A percentile compares a stretch with the other conserved stretches of the same genome.
These are phyloP conservation scores for Kregervanrija pseudodelftensis DNA, from an alignment of 805 yeast species.

Conservation along the genomic window DNA sequence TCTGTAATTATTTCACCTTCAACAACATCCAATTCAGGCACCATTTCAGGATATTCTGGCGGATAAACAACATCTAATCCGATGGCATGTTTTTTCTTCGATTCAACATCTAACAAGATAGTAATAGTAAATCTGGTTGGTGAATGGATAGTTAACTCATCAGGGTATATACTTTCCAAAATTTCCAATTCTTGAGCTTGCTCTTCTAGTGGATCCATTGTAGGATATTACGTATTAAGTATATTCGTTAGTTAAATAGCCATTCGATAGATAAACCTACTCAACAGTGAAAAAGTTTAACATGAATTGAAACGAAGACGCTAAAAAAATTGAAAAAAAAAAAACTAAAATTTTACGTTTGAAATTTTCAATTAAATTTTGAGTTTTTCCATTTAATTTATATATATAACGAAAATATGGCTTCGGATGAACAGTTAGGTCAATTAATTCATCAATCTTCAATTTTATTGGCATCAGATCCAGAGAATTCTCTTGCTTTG, in stretches of 20 bases:
- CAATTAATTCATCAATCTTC: conserved; percentile 30
- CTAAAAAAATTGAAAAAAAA: conserved; percentile 1
- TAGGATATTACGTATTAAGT: no score
- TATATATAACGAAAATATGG: not conserved
- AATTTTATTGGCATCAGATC: conserved; percentile 36
- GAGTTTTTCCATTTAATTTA: not conserved
- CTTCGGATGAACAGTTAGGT: conserved; percentile 5
- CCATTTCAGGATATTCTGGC: conserved; percentile 71
- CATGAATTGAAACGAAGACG: conserved; percentile 4
- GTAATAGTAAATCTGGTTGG: conserved; percentile 47
- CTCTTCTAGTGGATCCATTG: conserved; percentile 50
- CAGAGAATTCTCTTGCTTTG: conserved; percentile 45
- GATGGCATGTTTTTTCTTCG: conserved; percentile 51
- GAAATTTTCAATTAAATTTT: not conserved
- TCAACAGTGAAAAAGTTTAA: not conserved
- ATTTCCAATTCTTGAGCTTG: conserved; percentile 88
- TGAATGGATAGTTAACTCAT: conserved; percentile 53
- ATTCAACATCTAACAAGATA: conserved; percentile 59
- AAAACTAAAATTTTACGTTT: not conserved
- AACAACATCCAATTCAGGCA: conserved; percentile 44
- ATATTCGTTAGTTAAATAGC: no score
- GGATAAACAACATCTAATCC: conserved; percentile 65
- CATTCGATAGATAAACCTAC: no score
- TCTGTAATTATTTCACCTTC: conserved; percentile 25
- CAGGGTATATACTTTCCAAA: conserved; percentile 87